Evolutionary conservation across 2,329 filamentous ascomycete genomes (phyloP).

Genomic region (Aspergillus quadrilineatus): DNA sequence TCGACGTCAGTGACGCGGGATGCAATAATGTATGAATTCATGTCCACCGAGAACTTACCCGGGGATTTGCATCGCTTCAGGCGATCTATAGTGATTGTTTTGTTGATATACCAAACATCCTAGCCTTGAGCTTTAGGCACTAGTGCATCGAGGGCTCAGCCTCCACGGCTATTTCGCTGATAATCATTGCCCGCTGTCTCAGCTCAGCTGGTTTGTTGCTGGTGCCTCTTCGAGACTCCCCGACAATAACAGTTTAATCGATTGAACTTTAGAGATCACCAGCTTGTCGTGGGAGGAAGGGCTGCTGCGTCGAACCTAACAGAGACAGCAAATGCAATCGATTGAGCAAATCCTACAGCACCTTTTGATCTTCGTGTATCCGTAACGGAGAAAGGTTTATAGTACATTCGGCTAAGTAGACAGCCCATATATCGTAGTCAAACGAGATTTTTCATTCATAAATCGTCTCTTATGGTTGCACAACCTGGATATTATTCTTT

Average conservation of each 20-base stretch:
- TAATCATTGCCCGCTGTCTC: constrained; percentile 5
- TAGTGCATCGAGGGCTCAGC: constrained; percentile 14
- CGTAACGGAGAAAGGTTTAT: not conserved
- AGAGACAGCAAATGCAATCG: not conserved
- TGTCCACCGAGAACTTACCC: not conserved
- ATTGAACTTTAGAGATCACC: not conserved
- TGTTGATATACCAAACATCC: constrained; percentile 1
- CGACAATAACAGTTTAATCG: not conserved
- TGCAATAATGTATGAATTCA: not conserved
- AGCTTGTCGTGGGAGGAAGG: not conserved
- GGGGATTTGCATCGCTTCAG: constrained; percentile 11
- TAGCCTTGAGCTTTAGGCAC: constrained; percentile 17
- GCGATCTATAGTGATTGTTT: constrained; percentile 7
- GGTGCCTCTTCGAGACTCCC: not conserved
- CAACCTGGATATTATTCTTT: constrained; percentile 51
- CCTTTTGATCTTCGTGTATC: not conserved
- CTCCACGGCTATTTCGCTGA: not conserved
- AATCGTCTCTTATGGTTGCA: constrained; percentile 40
- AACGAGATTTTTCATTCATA: constrained; percentile 3
- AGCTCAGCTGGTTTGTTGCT: not conserved
- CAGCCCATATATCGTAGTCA: not conserved
- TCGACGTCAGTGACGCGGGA: not conserved
- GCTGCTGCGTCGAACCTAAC: not conserved
- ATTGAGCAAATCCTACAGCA: not conserved
- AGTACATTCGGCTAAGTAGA: constrained; percentile 5